These are phyloP conservation scores for Dactylellina haptotyla DNA, from an alignment of 2,329 filamentous ascomycete genomes.

Conservation along the genomic window DNA sequence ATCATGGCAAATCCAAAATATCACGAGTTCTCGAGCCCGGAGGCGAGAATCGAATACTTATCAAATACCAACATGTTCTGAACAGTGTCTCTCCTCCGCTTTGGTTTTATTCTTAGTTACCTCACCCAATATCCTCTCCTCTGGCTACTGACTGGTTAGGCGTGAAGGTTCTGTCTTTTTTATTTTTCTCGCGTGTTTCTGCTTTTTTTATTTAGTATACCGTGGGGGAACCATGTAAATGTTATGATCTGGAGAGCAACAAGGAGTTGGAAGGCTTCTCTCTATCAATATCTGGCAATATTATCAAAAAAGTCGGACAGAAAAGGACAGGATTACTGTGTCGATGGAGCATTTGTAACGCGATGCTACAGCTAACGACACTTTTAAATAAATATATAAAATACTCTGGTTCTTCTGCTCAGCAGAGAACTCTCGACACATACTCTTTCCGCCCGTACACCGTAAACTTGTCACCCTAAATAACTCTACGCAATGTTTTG, in stretches of 20 bases:
- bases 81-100: neutral
- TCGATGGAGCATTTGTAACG: neutral
- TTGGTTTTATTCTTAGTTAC: neutral
- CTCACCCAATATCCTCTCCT: neutral
- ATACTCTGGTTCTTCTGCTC: neutral
- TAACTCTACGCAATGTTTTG: too few relatives aligned
- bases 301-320: neutral
- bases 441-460: too few relatives aligned
- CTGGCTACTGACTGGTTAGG: neutral
- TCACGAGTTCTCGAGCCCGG: neutral
- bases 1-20: neutral
- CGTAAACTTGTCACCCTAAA: too few relatives aligned
- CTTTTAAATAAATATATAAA: constrained; percentile 2
- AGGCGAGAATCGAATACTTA: neutral
- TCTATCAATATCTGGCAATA: neutral
- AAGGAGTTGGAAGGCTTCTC: constrained; percentile 3
- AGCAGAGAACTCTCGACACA: constrained; percentile 1
- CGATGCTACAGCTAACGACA: neutral
- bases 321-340: neutral
- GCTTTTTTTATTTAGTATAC: neutral
- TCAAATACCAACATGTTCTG: neutral
- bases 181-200: neutral
- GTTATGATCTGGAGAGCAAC: constrained; percentile 4
- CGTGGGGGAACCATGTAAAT: neutral
- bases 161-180: neutral